phyloP scores from a whole-genome alignment of 306 rosid genomes.

The Dalbergia oliveri region DNA sequence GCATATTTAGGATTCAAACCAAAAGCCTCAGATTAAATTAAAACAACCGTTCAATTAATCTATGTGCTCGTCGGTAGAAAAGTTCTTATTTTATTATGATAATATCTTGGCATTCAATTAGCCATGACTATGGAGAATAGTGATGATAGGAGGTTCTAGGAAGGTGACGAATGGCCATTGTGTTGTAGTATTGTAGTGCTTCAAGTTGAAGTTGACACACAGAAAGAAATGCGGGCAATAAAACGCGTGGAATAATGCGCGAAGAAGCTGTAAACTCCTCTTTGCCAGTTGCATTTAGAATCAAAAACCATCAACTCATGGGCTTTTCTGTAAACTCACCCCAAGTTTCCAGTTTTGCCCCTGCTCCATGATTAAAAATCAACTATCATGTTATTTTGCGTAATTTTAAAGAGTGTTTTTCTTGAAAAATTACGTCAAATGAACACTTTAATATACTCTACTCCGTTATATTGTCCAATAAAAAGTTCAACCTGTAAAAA shows the following conservation, averaged over 20 bases:
- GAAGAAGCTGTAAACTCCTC: slow-evolving; percentile 53
- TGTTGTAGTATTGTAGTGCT: not conserved
- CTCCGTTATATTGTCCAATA: no score
- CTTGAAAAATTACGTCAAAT: not conserved
- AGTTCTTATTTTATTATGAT: no score
- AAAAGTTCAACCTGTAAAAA: no score
- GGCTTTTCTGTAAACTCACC: slow-evolving; percentile 30
- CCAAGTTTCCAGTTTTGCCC: slow-evolving; percentile 32
- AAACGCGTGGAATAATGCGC: slow-evolving; percentile 58
- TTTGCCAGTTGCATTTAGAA: slow-evolving; percentile 36
- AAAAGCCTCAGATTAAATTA: no score
- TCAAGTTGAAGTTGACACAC: slow-evolving; percentile 42
- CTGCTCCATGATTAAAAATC: not conserved
- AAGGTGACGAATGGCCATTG: not conserved
- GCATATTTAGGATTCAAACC: no score
- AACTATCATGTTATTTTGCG: not conserved
- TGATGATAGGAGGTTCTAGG: not conserved
- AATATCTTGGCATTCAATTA: no score
- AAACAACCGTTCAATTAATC: no score
- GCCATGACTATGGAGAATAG: not conserved
- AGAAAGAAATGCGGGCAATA: not conserved
- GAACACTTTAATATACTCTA: no score
- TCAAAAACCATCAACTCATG: slow-evolving; percentile 13
- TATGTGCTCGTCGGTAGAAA: no score
- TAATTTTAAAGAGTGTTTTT: not conserved